phyloP scores from a whole-genome alignment of 768 basidiomycete genomes.

The Sporobolomyces phaffii region DNA sequence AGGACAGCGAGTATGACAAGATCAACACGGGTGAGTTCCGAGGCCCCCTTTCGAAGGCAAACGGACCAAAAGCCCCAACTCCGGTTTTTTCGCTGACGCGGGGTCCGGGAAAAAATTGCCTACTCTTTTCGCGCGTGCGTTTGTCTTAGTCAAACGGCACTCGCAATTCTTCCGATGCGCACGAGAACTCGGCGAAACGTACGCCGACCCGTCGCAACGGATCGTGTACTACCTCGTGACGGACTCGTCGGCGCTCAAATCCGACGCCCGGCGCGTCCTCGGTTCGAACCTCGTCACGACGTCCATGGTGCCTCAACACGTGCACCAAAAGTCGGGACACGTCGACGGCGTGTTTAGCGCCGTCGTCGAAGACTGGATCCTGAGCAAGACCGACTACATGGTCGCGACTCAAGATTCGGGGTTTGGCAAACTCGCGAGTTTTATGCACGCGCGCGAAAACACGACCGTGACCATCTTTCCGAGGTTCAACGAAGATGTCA shows the following conservation, averaged over 20 bases:
- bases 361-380: conserved; percentile 35
- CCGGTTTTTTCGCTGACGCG: no score
- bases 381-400: conserved; percentile 28
- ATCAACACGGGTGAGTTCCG: conserved; percentile 21
- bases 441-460: conserved; percentile 24
- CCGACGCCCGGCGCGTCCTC: conserved; percentile 17
- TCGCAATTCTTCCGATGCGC: conserved; percentile 35
- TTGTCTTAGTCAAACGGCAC: conserved; percentile 34
- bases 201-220: conserved; percentile 19
- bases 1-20: conserved; percentile 27
- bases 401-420: conserved; percentile 30
- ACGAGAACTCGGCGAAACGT: conserved; percentile 27
- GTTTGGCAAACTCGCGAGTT: conserved; percentile 31
- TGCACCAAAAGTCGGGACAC: conserved; percentile 35
- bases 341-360: conserved; percentile 30
- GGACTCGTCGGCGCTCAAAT: conserved; percentile 26
- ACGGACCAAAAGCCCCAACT: no score
- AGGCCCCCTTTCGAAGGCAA: not conserved
- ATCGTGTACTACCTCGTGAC: conserved; percentile 33
- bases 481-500: conserved; percentile 27
- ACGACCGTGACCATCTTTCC: conserved; percentile 36
- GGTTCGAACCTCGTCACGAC: conserved; percentile 28
- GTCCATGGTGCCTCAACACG: conserved; percentile 24
- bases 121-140: no score
- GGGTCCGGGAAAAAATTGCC: no score